Percentiles rank a stretch among this genome's conserved stretches.
phyloP scores from a whole-genome alignment of 306 rosid species.

The Citrullus colocynthis region DNA sequence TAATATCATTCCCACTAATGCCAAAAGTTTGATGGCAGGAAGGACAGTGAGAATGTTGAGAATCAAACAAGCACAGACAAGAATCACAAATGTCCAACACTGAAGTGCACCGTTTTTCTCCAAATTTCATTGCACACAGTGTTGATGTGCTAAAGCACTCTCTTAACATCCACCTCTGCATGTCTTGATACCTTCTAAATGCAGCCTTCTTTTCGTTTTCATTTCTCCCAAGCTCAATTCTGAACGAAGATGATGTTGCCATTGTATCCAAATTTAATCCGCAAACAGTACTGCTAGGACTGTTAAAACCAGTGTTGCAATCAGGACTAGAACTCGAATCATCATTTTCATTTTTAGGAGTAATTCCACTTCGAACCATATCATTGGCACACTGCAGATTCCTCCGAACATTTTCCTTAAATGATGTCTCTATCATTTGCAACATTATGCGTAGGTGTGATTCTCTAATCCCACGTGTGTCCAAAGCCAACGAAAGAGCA shows the following conservation, averaged over 20 bases:
- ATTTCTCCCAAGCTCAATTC: conserved; percentile 65
- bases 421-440: conserved; percentile 72
- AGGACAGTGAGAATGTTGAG: conserved; percentile 65
- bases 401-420: conserved; percentile 60
- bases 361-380: conserved; percentile 18
- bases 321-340: conserved; percentile 34
- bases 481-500: conserved; percentile 59
- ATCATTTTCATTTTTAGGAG: conserved; percentile 40
- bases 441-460: conserved; percentile 88
- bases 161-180: conserved; percentile 86
- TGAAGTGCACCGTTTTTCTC: conserved; percentile 56
- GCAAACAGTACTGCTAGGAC: conserved; percentile 58
- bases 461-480: conserved; percentile 84
- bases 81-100: conserved; percentile 55
- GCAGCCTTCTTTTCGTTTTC: conserved; percentile 70
- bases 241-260: conserved; percentile 62
- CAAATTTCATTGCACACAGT: conserved; percentile 56
- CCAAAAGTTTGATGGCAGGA: conserved; percentile 61
- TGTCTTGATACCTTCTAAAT: conserved; percentile 68
- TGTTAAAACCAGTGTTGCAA: conserved; percentile 33
- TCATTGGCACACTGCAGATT: conserved; percentile 18
- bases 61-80: conserved; percentile 50
- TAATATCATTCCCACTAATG: conserved; percentile 26
- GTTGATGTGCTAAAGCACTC: conserved; percentile 57
- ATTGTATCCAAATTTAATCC: conserved; percentile 40